These are phyloP conservation scores for Russula earlei DNA, from an alignment of 768 basidiomycete species.

Conservation along the genomic window DNA sequence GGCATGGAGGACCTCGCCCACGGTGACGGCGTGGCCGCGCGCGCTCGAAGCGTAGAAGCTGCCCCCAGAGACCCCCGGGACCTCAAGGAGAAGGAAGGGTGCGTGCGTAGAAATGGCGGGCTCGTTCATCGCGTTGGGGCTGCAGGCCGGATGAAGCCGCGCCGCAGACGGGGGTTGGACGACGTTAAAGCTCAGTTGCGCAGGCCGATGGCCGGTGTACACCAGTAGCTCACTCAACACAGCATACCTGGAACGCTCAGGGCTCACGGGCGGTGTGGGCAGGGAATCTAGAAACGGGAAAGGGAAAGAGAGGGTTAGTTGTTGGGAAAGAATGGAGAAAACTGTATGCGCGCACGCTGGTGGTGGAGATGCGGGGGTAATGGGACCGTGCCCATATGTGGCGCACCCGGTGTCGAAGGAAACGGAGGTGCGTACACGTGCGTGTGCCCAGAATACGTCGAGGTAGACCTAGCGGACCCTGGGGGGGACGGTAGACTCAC, in stretches of 20 bases:
- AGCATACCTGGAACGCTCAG: conserved; percentile 11
- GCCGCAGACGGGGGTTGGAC: conserved; percentile 9
- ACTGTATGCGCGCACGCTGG: conserved; percentile 2
- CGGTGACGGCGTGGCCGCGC: conserved; percentile 10
- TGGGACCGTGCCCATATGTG: conserved; percentile 16
- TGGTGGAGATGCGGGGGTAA: background rate
- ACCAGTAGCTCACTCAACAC: conserved; percentile 13
- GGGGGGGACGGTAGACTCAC: conserved; percentile 15
- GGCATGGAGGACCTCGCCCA: conserved; percentile 14
- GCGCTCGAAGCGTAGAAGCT: conserved; percentile 9
- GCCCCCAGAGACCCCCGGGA: conserved; percentile 9
- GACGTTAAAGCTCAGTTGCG: conserved; percentile 13
- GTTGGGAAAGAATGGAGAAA: background rate
- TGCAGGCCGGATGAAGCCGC: conserved; percentile 12
- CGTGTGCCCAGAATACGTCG: conserved; percentile 2
- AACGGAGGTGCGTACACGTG: background rate
- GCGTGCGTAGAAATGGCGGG: conserved; percentile 13
- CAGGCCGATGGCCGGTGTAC: conserved; percentile 8
- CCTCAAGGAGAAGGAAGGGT: conserved; percentile 9
- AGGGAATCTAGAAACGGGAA: background rate
- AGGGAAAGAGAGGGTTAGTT: background rate
- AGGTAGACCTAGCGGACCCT: conserved; percentile 7
- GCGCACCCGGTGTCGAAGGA: conserved; percentile 16
- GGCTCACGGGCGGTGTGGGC: conserved; percentile 15
- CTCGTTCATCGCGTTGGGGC: conserved; percentile 10